Base-by-base conservation (phyloP, 2,329 filamentous ascomycete species). In the Penicillium sp. region DNA sequence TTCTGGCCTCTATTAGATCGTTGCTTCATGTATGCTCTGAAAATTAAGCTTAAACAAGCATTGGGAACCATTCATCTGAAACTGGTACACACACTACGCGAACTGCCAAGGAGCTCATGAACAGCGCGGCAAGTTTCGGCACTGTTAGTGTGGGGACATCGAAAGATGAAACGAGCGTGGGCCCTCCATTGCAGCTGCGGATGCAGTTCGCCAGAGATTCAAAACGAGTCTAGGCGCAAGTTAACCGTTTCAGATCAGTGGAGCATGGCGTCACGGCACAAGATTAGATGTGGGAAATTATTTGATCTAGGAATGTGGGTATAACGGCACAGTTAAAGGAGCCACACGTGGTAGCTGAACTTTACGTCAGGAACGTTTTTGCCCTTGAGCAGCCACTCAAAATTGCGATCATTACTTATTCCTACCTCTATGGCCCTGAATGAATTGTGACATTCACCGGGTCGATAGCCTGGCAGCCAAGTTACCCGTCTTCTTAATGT, bases 361-460 rank as follows among this genome's bases (percentile, higher is more conserved):
- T 22, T 36, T 24, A 37, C 11, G 13, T 24, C 14, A 11, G 27
- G 14, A 18, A 23, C 26, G 11, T 24, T 18, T 13, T 10, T 20
- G 10, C 14, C 28, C 26, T n/a, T n/a, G n/a, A n/a, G n/a, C n/a
- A n/a, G 27, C 3, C 22, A 6, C 13, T 18, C 20, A n/a, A 28
- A 32, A 28, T 45, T 18, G 32, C 13, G 42, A 45, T 40, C 28
- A 22, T 39, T 45, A 44, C 10, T 34, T 27, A 16, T 20, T 45
- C 35, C 42, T 34, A 24, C 22, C 22, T 14, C 36, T n/a, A 1
- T 22, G 6, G 10, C 20, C 9, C 13, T 28, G 20, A 10, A 34
- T 27, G 16, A 24, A n/a, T 39, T 28, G 29, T 11, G 23, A 14
- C 34, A 36, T 23, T 20, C 20, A 37, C 20, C 20, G 7, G 34